Evolutionary conservation across 805 yeast genomes (phyloP), one percentile per base, ranked within the genome.

Genomic region (Kurtzmaniella fragi): DNA sequence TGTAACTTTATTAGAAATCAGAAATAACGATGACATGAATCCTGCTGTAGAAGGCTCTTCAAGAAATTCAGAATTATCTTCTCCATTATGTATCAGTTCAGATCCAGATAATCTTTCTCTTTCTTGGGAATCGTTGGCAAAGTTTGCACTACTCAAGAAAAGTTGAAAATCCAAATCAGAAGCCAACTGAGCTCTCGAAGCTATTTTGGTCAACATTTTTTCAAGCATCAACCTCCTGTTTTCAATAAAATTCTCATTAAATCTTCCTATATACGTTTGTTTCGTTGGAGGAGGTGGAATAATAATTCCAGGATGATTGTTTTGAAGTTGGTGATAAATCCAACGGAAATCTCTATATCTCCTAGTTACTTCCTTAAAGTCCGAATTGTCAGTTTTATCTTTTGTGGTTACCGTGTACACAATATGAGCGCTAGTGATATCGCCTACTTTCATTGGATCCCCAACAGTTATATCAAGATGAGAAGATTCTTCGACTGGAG

Each of bases 281-380:
- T 86, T 95, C 0, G 97, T 90, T 3, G 98, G 97, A 1, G 98
- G 96, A 2, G 73, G 73, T 1, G 99, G 98, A 17, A 93, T 80
- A 28, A 93, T 81, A 42, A 74, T 71, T 1, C 99, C 99, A 28
- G 96, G 95, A 54, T 93, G 89, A 49, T 83, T 86, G 52, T 78
- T 76, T 53, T 84, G 85, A 17, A 93, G 67, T 50, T 90, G 96
- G 47, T 86, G 87, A 59, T 89, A 91, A 10, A 93, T 70, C 98
- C 98, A 91, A 44, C 96, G 68, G 61, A 93, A 91, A 59, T 93
- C 99, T 38, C 82, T 78, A 60, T 91, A 93, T 47, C 99, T 74
- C 56, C 99, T 72, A 4, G 87, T 76, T 0, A 90, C 97, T 5
- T 32, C 34, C 39, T 36, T 33, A 11, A 20, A 4, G 13, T 15